These are phyloP conservation scores for Fermentozyma sake DNA, from an alignment of 1,139 yeast species.

Conservation along the genomic window DNA sequence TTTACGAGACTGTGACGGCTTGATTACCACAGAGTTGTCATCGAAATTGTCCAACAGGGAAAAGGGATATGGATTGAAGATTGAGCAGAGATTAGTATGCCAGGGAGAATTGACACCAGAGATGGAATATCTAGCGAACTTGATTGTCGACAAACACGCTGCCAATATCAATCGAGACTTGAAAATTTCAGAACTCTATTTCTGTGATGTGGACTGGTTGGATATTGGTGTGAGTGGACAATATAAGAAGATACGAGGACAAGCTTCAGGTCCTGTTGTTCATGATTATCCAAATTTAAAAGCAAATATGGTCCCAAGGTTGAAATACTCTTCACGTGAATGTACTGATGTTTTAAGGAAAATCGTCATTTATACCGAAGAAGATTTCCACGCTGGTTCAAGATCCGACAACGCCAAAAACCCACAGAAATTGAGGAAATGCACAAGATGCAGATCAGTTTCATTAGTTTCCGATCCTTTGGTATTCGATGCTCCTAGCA, in stretches of 20 bases:
- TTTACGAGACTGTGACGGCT: slow-evolving; percentile 46
- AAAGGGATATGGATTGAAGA: slow-evolving; percentile 33
- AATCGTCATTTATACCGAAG: slow-evolving; percentile 23
- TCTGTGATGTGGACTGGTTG: slow-evolving; percentile 72
- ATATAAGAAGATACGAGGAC: slow-evolving; percentile 2
- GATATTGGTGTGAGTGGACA: slow-evolving; percentile 34
- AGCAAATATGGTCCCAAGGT: slow-evolving; percentile 12
- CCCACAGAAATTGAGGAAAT: slow-evolving; percentile 33
- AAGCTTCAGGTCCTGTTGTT: slow-evolving; percentile 4
- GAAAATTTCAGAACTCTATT: slow-evolving; percentile 49
- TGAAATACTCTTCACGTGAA: slow-evolving; percentile 19
- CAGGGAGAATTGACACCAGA: slow-evolving; percentile 54
- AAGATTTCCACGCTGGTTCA: too few relatives aligned
- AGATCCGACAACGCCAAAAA: background rate
- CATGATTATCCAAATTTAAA: slow-evolving; percentile 6
- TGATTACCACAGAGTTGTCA: slow-evolving; percentile 27
- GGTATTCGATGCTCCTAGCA: slow-evolving; percentile 33
- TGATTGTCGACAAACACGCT: slow-evolving; percentile 30
- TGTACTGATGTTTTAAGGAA: slow-evolving; percentile 46
- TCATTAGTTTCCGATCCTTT: slow-evolving; percentile 49
- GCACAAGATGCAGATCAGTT: slow-evolving; percentile 66
- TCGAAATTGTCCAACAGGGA: slow-evolving; percentile 19
- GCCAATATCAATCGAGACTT: slow-evolving; percentile 34
- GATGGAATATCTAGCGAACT: slow-evolving; percentile 27
- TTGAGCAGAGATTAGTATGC: slow-evolving; percentile 67